Conservation (phyloP, 2,329 filamentous ascomycete species). For the Teratosphaeriaceae sp. region DNA sequence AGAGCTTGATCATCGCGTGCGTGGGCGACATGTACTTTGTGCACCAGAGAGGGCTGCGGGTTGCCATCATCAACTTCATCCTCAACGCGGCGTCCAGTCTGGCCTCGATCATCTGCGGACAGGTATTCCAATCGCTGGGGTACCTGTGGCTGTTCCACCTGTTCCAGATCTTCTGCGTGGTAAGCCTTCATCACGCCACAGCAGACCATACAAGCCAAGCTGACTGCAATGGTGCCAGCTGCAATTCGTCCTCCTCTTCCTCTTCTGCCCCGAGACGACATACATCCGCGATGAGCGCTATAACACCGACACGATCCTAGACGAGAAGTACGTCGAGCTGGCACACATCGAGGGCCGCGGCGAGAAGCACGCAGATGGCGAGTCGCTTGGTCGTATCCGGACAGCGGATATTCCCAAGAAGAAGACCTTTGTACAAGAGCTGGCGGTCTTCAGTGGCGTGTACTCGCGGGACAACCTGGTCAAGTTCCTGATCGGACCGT, state of each 20-base stretch:
- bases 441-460: conserved; percentile 11
- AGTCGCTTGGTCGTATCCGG: neutral
- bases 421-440: conserved; percentile 16
- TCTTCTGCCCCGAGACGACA: conserved; percentile 25
- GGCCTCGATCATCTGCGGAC: conserved; percentile 18
- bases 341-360: conserved; percentile 9
- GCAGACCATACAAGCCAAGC: neutral
- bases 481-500: conserved; percentile 16
- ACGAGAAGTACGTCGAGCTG: conserved; percentile 13
- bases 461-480: conserved; percentile 15
- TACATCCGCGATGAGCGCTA: conserved; percentile 20
- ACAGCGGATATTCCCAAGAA: conserved; percentile 9
- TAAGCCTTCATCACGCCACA: neutral
- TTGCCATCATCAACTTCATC: conserved; percentile 19
- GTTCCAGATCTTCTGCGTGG: conserved; percentile 18
- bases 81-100: conserved; percentile 23
- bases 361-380: neutral
- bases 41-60: conserved; percentile 18
- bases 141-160: conserved; percentile 23
- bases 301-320: conserved; percentile 12
- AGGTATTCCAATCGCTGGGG: conserved; percentile 14
- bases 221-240: neutral
- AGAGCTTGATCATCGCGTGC: conserved; percentile 15
- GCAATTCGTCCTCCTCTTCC: conserved; percentile 24
- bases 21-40: conserved; percentile 23